Evolutionary conservation across 805 yeast species (phyloP).

Genomic region (Starmerella bombicola): DNA sequence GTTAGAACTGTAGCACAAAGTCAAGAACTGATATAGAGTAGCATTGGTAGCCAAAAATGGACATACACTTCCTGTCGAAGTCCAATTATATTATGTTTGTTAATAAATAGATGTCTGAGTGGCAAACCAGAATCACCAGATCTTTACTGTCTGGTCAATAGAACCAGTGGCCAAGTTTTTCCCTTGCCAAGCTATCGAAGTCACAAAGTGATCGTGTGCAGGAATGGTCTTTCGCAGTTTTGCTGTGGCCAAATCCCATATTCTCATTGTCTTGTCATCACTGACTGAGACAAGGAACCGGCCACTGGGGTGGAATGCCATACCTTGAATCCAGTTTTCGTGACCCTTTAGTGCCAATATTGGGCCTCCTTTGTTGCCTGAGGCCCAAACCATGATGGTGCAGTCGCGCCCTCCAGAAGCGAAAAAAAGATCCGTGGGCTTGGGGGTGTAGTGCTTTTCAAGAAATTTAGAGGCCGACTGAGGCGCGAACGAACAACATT

Average conservation of each 20-base stretch:
- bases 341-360: conserved; percentile 57
- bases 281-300: conserved; percentile 54
- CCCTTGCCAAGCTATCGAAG: conserved; percentile 35
- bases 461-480: conserved; percentile 35
- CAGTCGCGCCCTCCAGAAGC: conserved; percentile 75
- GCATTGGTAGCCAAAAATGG: too few species aligned
- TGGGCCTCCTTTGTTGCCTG: conserved; percentile 40
- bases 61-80: too few species aligned
- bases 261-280: conserved; percentile 62
- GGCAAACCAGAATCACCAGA: too few species aligned
- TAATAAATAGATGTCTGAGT: too few species aligned
- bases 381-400: conserved; percentile 58
- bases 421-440: conserved; percentile 28
- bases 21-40: too few species aligned
- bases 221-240: conserved; percentile 40
- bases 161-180: conserved; percentile 49
- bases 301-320: conserved; percentile 66
- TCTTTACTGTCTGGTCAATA: conserved; percentile 41
- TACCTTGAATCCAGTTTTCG: conserved; percentile 70
- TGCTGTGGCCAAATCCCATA: conserved; percentile 57
- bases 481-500: conserved; percentile 58
- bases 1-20: too few species aligned
- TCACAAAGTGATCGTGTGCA: conserved; percentile 67
- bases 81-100: too few species aligned
- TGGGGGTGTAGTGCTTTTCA: conserved; percentile 35